phyloP scores from a whole-genome alignment of 805 yeast genomes.

The Blastobotrys chiropterorum region DNA sequence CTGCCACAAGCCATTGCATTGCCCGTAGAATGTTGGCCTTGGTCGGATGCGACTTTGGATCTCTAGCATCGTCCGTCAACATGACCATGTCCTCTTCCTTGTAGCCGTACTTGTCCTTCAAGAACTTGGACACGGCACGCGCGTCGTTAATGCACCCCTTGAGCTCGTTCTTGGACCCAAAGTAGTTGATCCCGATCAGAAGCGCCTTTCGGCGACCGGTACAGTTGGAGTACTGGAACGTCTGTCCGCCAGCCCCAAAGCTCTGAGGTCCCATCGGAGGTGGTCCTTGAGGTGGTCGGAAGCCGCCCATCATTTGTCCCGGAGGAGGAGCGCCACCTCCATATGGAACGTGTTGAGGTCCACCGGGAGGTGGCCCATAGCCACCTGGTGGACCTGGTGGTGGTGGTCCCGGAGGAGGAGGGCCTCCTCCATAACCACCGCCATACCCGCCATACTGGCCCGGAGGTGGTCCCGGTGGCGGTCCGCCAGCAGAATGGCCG shows the following conservation, averaged over 20 bases:
- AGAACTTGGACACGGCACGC: slow-evolving; percentile 38
- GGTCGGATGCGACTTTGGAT: slow-evolving; percentile 48
- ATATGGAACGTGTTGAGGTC: slow-evolving; percentile 19
- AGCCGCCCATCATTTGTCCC: background rate
- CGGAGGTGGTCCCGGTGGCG: slow-evolving; percentile 30
- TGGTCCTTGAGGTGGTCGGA: slow-evolving; percentile 8
- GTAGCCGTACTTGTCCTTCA: slow-evolving; percentile 35
- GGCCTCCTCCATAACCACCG: slow-evolving; percentile 18
- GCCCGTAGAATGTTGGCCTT: slow-evolving; percentile 66
- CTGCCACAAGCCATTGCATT: slow-evolving; percentile 73
- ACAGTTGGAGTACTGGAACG: slow-evolving; percentile 59
- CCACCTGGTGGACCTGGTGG: slow-evolving; percentile 16
- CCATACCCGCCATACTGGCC: slow-evolving; percentile 16
- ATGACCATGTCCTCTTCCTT: slow-evolving; percentile 34
- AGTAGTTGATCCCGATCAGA: slow-evolving; percentile 71
- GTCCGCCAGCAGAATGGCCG: slow-evolving; percentile 12
- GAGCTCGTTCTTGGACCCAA: slow-evolving; percentile 53
- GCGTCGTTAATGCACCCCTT: slow-evolving; percentile 81
- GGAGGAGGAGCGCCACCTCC: slow-evolving; percentile 13
- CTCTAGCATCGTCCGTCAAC: slow-evolving; percentile 36
- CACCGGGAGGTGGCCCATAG: slow-evolving; percentile 24
- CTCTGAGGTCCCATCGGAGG: slow-evolving; percentile 29
- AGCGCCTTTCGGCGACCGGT: slow-evolving; percentile 69
- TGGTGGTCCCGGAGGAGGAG: slow-evolving; percentile 29
- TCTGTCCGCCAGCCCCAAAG: slow-evolving; percentile 26